phyloP scores from a whole-genome alignment of 805 yeast species.

The Yamadazyma philogaea region DNA sequence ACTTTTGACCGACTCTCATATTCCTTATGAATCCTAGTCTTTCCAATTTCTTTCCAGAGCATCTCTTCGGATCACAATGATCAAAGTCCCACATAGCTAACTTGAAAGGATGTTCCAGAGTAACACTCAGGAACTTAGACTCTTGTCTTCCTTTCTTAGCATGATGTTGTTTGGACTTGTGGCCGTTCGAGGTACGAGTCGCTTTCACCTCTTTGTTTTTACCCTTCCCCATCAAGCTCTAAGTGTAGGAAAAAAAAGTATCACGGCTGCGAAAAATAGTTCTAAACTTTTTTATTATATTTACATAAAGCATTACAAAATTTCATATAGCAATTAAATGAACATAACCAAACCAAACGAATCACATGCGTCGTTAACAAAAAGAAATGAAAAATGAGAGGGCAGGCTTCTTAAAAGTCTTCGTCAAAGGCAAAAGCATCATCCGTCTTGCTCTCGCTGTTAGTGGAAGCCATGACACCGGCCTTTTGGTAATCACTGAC shows the following conservation, averaged over 20 bases:
- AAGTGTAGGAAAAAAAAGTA: neutral
- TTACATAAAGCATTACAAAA: constrained; percentile 10
- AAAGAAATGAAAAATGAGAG: constrained; percentile 2
- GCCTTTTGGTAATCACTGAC: constrained; percentile 99
- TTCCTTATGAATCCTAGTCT: constrained; percentile 79
- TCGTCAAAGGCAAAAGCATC: constrained; percentile 83
- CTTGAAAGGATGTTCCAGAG: constrained; percentile 54
- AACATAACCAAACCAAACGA: constrained; percentile 8
- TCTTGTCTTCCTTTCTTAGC: constrained; percentile 38
- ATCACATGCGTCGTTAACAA: constrained; percentile 2
- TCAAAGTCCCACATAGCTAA: constrained; percentile 99
- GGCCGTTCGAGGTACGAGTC: constrained; percentile 50
- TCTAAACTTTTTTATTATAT: constrained; percentile 5
- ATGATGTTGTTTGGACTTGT: constrained; percentile 52
- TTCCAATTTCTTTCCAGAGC: constrained; percentile 92
- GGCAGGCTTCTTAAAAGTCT: constrained; percentile 63
- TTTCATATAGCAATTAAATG: constrained; percentile 4
- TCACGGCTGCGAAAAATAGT: constrained; percentile 1
- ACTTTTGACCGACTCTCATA: constrained; percentile 88
- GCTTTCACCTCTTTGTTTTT: constrained; percentile 51
- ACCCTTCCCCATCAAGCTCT: constrained; percentile 47
- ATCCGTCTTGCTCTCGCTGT: constrained; percentile 48
- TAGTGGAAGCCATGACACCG: constrained; percentile 85
- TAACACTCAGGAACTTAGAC: constrained; percentile 33
- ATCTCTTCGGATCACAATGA: constrained; percentile 97